Evolutionary conservation across 495 filamentous ascomycete genomes (phyloP).

Genomic region (Mytilinidion resinicola): DNA sequence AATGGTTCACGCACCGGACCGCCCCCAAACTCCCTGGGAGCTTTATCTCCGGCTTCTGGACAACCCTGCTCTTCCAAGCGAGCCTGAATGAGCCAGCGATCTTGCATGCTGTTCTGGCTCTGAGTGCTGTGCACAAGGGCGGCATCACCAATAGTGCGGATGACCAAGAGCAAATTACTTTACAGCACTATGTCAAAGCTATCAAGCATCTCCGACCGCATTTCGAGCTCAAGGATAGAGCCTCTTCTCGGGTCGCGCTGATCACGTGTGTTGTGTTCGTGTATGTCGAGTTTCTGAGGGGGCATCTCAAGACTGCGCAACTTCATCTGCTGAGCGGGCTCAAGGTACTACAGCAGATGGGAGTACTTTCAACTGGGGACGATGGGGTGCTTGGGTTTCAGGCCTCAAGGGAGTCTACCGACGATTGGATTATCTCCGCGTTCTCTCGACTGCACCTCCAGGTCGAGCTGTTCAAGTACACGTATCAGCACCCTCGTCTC

Average conservation of each 20-base stretch:
- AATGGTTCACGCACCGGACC: slow-evolving; percentile 41
- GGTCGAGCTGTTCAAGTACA: slow-evolving; percentile 8
- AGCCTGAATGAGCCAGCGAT: slow-evolving; percentile 44
- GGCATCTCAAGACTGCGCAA: slow-evolving; percentile 38
- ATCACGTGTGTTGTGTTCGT: slow-evolving; percentile 53
- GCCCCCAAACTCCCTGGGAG: slow-evolving; percentile 40
- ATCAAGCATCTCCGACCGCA: slow-evolving; percentile 39
- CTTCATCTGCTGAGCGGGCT: slow-evolving; percentile 36
- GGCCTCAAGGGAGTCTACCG: not conserved
- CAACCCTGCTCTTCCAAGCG: slow-evolving; percentile 43
- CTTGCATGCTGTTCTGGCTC: slow-evolving; percentile 45
- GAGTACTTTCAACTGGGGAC: not conserved
- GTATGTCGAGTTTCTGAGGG: slow-evolving; percentile 50
- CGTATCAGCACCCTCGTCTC: not conserved
- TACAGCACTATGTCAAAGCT: slow-evolving; percentile 44
- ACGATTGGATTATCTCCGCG: slow-evolving; percentile 9
- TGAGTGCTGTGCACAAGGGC: slow-evolving; percentile 42
- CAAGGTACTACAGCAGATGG: not conserved
- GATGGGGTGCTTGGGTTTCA: not conserved
- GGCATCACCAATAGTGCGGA: slow-evolving; percentile 14
- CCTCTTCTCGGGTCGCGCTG: slow-evolving; percentile 38
- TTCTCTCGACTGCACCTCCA: slow-evolving; percentile 7
- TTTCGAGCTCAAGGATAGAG: slow-evolving; percentile 16
- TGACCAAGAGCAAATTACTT: slow-evolving; percentile 33
- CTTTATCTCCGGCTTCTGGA: slow-evolving; percentile 45